Evolutionary conservation across 345 rosid genomes (phyloP).

Genomic region (Eutrema yunnanense): DNA sequence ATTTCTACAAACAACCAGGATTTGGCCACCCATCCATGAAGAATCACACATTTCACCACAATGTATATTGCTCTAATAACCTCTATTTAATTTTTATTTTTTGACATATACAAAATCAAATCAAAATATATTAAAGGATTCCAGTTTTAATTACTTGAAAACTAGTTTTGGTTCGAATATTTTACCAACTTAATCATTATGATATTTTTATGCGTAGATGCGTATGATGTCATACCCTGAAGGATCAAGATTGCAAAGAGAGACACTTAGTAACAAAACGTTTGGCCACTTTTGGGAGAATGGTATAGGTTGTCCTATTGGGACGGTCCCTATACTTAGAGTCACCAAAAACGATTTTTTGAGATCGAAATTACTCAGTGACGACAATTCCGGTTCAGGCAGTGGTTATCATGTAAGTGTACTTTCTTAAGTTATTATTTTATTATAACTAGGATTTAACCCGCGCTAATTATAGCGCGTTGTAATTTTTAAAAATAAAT

Average conservation of each 20-base stretch:
- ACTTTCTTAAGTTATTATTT: too few species aligned
- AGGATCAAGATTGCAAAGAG: neutral
- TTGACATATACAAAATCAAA: too few species aligned
- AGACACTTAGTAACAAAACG: neutral
- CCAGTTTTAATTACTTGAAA: too few species aligned
- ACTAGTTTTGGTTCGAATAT: too few species aligned
- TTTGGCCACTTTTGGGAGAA: constrained; percentile 11
- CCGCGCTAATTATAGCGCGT: too few species aligned
- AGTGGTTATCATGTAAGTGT: too few species aligned
- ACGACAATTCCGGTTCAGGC: neutral
- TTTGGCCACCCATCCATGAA: neutral
- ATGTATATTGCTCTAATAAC: neutral
- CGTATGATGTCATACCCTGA: neutral
- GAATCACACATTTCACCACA: neutral
- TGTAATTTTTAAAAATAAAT: too few species aligned
- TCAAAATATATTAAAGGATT: too few species aligned
- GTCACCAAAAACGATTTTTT: neutral
- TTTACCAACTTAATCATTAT: neutral
- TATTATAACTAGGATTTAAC: too few species aligned
- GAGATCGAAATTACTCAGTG: neutral
- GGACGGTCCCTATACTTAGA: neutral
- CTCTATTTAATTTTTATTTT: too few species aligned
- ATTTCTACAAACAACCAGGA: constrained; percentile 17
- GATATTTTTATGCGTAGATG: neutral
- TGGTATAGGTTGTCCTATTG: constrained; percentile 2